Percentiles rank a stretch among this genome's conserved stretches.
Evolutionary conservation across 805 yeast genomes (phyloP).

Genomic region (Debaryomyces maramus): DNA sequence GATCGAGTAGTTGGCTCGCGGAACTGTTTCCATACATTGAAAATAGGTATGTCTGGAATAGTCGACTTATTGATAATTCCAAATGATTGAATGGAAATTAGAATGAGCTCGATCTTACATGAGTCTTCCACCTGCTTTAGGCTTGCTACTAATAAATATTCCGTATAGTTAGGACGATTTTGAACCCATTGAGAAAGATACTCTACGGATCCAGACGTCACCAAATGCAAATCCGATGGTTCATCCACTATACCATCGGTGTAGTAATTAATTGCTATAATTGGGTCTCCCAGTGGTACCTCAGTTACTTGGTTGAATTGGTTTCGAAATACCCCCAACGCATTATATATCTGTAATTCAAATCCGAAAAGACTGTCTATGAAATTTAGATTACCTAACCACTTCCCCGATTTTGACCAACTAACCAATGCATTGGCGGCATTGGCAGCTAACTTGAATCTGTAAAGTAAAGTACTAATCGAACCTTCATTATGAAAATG

Average conservation of each 20-base stretch:
- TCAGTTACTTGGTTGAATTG: constrained; percentile 5
- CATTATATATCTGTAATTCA: constrained; percentile 24
- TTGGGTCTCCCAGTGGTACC: constrained; percentile 11
- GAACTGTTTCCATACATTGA: constrained; percentile 11
- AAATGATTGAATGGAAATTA: constrained; percentile 13
- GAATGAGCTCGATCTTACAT: constrained; percentile 11
- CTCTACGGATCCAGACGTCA: constrained; percentile 8
- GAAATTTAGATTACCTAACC: constrained; percentile 30
- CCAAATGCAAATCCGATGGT: background rate
- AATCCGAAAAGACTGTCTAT: constrained; percentile 27
- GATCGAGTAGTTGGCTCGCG: constrained; percentile 8
- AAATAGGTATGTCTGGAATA: constrained; percentile 2
- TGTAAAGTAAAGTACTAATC: constrained; percentile 25
- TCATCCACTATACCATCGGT: constrained; percentile 15
- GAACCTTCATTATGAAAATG: constrained; percentile 37
- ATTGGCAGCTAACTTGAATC: constrained; percentile 18
- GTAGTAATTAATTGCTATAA: constrained; percentile 15
- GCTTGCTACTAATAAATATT: constrained; percentile 12
- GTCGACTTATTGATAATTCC: constrained; percentile 9
- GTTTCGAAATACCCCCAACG: constrained; percentile 24
- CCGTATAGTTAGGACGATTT: constrained; percentile 2
- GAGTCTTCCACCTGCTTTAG: background rate
- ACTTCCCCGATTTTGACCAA: constrained; percentile 38
- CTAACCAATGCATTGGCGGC: constrained; percentile 16
- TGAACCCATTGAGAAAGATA: constrained; percentile 11